A percentile compares a stretch with the other conserved stretches of the same genome.
Evolutionary conservation across 176 grass and related monocot species (phyloP).

Genomic region (Lolium perenne): DNA sequence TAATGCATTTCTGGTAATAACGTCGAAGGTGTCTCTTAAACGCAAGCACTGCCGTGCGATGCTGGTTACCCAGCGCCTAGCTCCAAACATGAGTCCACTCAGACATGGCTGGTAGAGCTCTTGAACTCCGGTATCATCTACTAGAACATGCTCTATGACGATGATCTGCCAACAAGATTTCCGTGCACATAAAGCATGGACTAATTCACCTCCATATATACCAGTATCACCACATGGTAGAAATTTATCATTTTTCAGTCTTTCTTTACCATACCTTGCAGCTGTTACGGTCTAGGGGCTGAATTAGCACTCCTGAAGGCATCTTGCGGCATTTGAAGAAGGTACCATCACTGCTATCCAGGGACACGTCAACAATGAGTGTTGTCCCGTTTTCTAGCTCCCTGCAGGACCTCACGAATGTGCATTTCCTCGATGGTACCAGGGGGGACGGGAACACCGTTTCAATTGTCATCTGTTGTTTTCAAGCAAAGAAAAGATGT

Average conservation of each 20-base stretch:
- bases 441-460: constrained; percentile 54
- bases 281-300: constrained; percentile 42
- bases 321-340: constrained; percentile 45
- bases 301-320: constrained; percentile 66
- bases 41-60: constrained; percentile 56
- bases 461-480: neutral
- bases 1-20: constrained; percentile 3
- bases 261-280: constrained; percentile 48
- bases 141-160: neutral
- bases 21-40: constrained; percentile 40
- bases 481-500: constrained; percentile 24
- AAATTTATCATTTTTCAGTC: neutral
- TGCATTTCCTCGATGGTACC: constrained; percentile 50
- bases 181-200: neutral
- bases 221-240: neutral
- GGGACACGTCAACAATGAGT: constrained; percentile 58
- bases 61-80: neutral
- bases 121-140: too few species aligned
- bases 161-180: constrained; percentile 43
- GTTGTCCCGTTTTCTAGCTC: constrained; percentile 31
- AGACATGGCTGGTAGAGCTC: too few species aligned
- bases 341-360: constrained; percentile 7
- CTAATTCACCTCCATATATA: neutral
- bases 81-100: too few species aligned
- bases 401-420: constrained; percentile 62